A percentile compares a stretch with the other conserved stretches of the same genome.
These are phyloP conservation scores for Tripidium arundinaceum DNA, from an alignment of 202 grass and related monocot species.

Conservation along the genomic window DNA sequence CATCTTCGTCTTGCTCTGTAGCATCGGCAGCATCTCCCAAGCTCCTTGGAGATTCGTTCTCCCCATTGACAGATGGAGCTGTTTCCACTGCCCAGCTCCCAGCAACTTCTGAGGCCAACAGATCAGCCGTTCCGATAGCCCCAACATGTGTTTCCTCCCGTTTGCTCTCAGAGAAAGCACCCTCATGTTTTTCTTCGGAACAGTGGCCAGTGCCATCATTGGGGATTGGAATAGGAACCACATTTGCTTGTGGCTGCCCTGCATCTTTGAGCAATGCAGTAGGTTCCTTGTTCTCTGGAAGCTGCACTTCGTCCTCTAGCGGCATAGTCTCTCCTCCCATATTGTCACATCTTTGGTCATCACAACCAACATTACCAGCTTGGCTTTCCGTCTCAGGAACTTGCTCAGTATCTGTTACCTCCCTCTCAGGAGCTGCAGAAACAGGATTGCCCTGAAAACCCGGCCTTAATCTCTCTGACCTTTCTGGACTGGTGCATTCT, in stretches of 20 bases:
- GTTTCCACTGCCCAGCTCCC: too few species aligned
- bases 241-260: conserved; percentile 12
- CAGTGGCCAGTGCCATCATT: conserved; percentile 32
- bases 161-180: conserved; percentile 43
- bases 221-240: conserved; percentile 10
- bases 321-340: conserved; percentile 65
- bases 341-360: conserved; percentile 60
- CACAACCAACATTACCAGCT: conserved; percentile 41
- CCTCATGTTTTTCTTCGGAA: conserved; percentile 48
- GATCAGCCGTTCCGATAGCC: conserved; percentile 66
- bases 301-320: conserved; percentile 53
- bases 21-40: too few species aligned
- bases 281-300: conserved; percentile 40
- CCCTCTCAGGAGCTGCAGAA: conserved; percentile 42
- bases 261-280: conserved; percentile 21
- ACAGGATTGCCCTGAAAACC: conserved; percentile 39
- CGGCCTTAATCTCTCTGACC: conserved; percentile 24
- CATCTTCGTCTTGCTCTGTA: too few species aligned
- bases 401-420: conserved; percentile 65
- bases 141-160: conserved; percentile 43
- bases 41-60: too few species aligned
- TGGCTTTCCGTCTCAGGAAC: conserved; percentile 68
- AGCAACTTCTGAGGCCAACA: conserved; percentile 80
- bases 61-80: too few species aligned
- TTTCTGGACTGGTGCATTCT: conserved; percentile 61